Evolutionary conservation across 2,329 filamentous ascomycete genomes (phyloP).

Genomic region (Colletotrichum somersetense): DNA sequence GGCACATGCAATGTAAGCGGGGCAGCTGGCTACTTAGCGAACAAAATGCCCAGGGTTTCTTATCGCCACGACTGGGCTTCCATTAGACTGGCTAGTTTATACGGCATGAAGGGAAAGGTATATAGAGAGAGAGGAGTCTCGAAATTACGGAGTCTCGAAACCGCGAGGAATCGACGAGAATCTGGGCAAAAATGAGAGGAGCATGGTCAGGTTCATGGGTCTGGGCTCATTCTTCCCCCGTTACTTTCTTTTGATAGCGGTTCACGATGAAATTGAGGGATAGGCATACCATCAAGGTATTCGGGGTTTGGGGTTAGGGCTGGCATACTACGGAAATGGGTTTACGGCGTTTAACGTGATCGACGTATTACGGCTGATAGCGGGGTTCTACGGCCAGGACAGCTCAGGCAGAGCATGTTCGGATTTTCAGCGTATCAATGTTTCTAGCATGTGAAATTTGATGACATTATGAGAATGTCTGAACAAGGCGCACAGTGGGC

Average conservation of each 20-base stretch:
- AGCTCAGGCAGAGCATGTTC: slow-evolving; percentile 31
- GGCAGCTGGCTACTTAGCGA: slow-evolving; percentile 34
- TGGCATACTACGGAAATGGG: slow-evolving; percentile 24
- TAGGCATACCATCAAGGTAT: slow-evolving; percentile 8
- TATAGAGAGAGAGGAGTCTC: slow-evolving; percentile 11
- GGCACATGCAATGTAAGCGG: slow-evolving; percentile 31
- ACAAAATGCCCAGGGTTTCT: slow-evolving; percentile 14
- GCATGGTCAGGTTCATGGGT: slow-evolving; percentile 10
- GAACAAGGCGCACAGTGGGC: neutral
- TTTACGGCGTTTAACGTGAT: slow-evolving; percentile 25
- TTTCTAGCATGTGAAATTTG: slow-evolving; percentile 1
- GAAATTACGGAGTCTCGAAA: slow-evolving; percentile 4
- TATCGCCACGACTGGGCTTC: neutral
- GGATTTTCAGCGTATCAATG: neutral
- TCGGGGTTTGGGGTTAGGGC: neutral
- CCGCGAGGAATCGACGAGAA: slow-evolving; percentile 9
- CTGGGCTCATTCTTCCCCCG: neutral
- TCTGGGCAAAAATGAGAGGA: slow-evolving; percentile 19
- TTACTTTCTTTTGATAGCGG: slow-evolving; percentile 5
- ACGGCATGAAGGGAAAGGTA: neutral
- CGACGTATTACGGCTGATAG: slow-evolving; percentile 32
- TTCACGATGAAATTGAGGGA: neutral
- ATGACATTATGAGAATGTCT: slow-evolving; percentile 1
- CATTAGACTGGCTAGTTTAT: slow-evolving; percentile 4
- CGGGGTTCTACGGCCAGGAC: slow-evolving; percentile 39